Conservation (phyloP, 805 yeast genomes). For the Debaryomyces maramus region DNA sequence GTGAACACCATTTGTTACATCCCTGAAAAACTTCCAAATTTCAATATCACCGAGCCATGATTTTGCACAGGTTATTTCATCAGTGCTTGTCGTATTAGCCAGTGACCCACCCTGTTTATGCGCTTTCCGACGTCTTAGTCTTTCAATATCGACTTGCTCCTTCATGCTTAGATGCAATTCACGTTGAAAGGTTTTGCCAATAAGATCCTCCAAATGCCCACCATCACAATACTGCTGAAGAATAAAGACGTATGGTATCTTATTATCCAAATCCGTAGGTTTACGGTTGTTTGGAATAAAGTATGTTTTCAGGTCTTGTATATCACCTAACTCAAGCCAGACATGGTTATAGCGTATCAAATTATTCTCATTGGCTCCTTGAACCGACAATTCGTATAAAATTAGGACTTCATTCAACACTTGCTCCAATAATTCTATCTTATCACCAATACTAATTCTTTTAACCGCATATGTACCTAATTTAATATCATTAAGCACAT, state of each 20-base stretch:
- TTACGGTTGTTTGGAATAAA: slow-evolving; percentile 16
- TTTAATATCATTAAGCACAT: slow-evolving; percentile 66
- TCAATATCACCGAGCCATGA: slow-evolving; percentile 54
- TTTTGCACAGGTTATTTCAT: slow-evolving; percentile 17
- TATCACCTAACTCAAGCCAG: slow-evolving; percentile 76
- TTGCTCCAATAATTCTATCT: slow-evolving; percentile 63
- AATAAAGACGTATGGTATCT: slow-evolving; percentile 72
- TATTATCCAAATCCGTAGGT: slow-evolving; percentile 8
- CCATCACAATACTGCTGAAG: slow-evolving; percentile 88
- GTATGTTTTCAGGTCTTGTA: slow-evolving; percentile 42
- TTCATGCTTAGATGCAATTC: slow-evolving; percentile 23
- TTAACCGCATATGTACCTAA: slow-evolving; percentile 83
- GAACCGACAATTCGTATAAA: slow-evolving; percentile 51
- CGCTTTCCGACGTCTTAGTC: slow-evolving; percentile 19
- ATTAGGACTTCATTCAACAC: slow-evolving; percentile 79
- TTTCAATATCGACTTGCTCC: slow-evolving; percentile 28
- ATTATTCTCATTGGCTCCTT: slow-evolving; percentile 49
- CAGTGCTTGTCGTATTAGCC: background rate
- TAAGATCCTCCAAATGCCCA: slow-evolving; percentile 76
- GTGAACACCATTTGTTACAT: slow-evolving; percentile 66
- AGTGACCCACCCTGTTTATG: slow-evolving; percentile 2
- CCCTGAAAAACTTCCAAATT: slow-evolving; percentile 65
- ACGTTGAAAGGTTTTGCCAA: slow-evolving; percentile 21
- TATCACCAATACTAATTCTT: slow-evolving; percentile 80
- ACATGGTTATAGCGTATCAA: slow-evolving; percentile 86